Percentiles rank a stretch among this genome's conserved stretches.
These are phyloP conservation scores for Didymella pomorum DNA, from an alignment of 2,329 filamentous ascomycete genomes.

Conservation along the genomic window DNA sequence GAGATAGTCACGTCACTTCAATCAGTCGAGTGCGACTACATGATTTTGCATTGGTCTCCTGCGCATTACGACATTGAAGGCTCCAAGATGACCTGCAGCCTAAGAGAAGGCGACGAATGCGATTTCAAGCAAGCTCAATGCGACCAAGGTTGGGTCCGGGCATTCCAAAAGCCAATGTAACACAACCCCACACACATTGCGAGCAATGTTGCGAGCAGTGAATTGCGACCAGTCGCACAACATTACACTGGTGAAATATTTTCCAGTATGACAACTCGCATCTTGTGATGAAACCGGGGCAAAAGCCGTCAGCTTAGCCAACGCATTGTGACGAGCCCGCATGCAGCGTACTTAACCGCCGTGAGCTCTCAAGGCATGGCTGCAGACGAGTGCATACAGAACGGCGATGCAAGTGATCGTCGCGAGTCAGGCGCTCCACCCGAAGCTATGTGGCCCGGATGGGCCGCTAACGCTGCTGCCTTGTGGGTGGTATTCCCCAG, in stretches of 20 bases:
- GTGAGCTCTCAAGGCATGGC: conserved; percentile 23
- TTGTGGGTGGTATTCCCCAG: conserved; percentile 3
- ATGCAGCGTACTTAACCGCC: conserved; percentile 38
- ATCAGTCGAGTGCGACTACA: neutral
- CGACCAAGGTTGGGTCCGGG: neutral
- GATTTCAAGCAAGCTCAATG: conserved; percentile 3
- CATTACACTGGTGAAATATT: neutral
- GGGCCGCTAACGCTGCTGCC: conserved; percentile 18
- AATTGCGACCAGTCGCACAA: neutral
- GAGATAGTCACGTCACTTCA: neutral
- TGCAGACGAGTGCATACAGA: conserved; percentile 30
- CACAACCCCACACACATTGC: conserved; percentile 3
- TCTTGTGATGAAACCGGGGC: neutral
- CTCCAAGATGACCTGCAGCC: neutral
- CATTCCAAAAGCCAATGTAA: conserved; percentile 4
- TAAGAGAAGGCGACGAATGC: neutral
- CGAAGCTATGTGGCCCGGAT: conserved; percentile 10
- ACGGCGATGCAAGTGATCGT: conserved; percentile 29
- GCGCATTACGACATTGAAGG: neutral
- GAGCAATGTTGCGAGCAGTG: neutral
- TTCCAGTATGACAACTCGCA: conserved; percentile 5
- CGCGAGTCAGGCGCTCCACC: conserved; percentile 18
- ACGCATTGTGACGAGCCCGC: conserved; percentile 36
- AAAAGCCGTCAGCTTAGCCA: conserved; percentile 23
- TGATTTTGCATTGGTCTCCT: neutral